Evolutionary conservation across 805 yeast genomes (phyloP).

Genomic region (Grigorovia yakushimaensis): DNA sequence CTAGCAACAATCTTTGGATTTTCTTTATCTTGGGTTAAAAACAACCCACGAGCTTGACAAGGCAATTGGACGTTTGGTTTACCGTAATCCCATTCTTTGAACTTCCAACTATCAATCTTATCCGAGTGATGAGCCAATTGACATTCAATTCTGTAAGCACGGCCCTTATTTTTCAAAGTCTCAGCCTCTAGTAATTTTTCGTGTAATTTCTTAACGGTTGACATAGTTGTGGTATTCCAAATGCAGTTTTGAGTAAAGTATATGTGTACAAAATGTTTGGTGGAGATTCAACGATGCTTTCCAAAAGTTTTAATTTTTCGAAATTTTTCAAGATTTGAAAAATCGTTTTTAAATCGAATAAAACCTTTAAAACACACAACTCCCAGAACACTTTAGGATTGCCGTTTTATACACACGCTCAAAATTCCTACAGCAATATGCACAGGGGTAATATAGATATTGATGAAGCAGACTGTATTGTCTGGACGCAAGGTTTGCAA

Average conservation of each 20-base stretch:
- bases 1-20: slow-evolving; percentile 50
- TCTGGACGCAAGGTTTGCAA: slow-evolving; percentile 62
- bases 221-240: background rate
- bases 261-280: too few relatives aligned
- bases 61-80: slow-evolving; percentile 49
- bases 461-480: slow-evolving; percentile 77
- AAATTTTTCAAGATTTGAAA: too few relatives aligned
- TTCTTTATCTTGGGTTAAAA: slow-evolving; percentile 35
- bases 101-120: slow-evolving; percentile 56
- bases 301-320: too few relatives aligned
- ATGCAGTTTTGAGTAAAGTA: too few relatives aligned
- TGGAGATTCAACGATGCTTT: too few relatives aligned
- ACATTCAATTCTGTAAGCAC: slow-evolving; percentile 23
- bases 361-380: too few relatives aligned
- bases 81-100: slow-evolving; percentile 83
- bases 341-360: too few relatives aligned
- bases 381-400: too few relatives aligned
- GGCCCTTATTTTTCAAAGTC: slow-evolving; percentile 23
- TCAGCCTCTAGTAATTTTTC: slow-evolving; percentile 16
- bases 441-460: slow-evolving; percentile 34
- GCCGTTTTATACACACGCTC: background rate
- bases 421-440: too few relatives aligned
- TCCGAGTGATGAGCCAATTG: slow-evolving; percentile 19
- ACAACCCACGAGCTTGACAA: slow-evolving; percentile 73
- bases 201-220: background rate